Evolutionary conservation across 768 basidiomycete species (phyloP).

Genomic region (Suillus variegatus): DNA sequence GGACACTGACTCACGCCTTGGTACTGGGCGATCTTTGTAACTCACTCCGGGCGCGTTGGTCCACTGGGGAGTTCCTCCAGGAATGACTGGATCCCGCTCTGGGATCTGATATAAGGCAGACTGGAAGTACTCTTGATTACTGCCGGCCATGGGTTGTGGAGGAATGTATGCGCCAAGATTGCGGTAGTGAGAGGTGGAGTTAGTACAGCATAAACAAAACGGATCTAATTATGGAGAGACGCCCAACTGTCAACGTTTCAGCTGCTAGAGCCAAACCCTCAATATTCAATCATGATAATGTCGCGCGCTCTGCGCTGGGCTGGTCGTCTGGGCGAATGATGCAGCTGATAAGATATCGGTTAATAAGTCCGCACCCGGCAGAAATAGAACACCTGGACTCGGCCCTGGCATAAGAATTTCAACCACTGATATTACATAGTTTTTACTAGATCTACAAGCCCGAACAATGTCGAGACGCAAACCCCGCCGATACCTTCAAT

Average conservation of each 20-base stretch:
- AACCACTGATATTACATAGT: neutral
- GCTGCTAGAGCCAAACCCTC: neutral
- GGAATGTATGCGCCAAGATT: neutral
- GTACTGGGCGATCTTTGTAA: conserved; percentile 32
- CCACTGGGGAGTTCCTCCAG: conserved; percentile 29
- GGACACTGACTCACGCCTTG: conserved; percentile 30
- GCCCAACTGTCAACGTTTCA: neutral
- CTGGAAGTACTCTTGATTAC: conserved; percentile 18
- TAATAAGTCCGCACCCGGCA: neutral
- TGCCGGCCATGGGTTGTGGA: conserved; percentile 5
- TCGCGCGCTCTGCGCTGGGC: neutral
- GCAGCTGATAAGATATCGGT: conserved; percentile 3
- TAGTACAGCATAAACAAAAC: neutral
- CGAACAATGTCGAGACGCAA: neutral
- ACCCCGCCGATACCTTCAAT: conserved; percentile 14
- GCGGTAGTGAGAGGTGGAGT: neutral
- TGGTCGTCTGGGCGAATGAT: conserved; percentile 7
- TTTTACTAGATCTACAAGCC: neutral
- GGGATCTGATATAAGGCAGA: conserved; percentile 26
- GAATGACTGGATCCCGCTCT: conserved; percentile 33
- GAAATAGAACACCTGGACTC: neutral
- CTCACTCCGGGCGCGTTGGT: conserved; percentile 18
- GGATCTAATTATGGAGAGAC: conserved; percentile 4
- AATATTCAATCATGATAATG: neutral
- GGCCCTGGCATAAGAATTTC: too few species aligned